Base-by-base conservation (phyloP, 306 rosid species). In the Amphicarpaea edgeworthii region DNA sequence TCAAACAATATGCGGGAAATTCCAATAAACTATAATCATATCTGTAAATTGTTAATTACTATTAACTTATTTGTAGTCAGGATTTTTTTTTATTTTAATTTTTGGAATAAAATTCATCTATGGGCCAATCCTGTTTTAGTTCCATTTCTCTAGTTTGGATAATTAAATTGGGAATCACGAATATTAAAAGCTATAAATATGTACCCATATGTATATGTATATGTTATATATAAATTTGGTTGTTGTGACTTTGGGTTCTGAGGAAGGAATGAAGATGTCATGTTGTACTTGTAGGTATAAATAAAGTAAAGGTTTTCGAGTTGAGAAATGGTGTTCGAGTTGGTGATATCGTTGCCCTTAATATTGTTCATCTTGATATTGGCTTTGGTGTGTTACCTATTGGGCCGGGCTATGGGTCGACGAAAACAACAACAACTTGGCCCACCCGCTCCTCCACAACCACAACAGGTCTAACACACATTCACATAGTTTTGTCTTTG, bases 291-390 rank as follows among this genome's bases (percentile, higher is more conserved):
- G 40, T 50, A 76, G 81, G 74, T 53, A 53, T 16, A 75, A 74
- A 11, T 45, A 30, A 30, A 76, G 17, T 65, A 2, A 19, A 63
- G 47, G n/a, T n/a, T n/a, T n/a, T 17, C 17, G 24, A 8, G 30
- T 19, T 60, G 59, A 68, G 51, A 69, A 69, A 88, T 86, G 90
- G 85, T 78, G 38, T 78, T 41, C 16, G 42, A 80, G 6, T 1
- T 86, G 69, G 87, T 86, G 78, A 37, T 88, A 19, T 84, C 90
- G 5, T 37, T 86, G 85, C 93, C 93, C 3, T 49, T 83, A 65
- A 78, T 86, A 42, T 46, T 88, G 71, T 58, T 86, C 62, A 83
- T 88, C 24, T 50, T 86, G 83, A 78, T 86, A 65, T n/a, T 88
- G 47, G 89, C 85, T 15, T 24, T 86, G 51, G 88, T 68, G 12